Evolutionary conservation across 441 rosid genomes (phyloP), one percentile per base, ranked within the genome.

Genomic region (Mallotus japonicus): DNA sequence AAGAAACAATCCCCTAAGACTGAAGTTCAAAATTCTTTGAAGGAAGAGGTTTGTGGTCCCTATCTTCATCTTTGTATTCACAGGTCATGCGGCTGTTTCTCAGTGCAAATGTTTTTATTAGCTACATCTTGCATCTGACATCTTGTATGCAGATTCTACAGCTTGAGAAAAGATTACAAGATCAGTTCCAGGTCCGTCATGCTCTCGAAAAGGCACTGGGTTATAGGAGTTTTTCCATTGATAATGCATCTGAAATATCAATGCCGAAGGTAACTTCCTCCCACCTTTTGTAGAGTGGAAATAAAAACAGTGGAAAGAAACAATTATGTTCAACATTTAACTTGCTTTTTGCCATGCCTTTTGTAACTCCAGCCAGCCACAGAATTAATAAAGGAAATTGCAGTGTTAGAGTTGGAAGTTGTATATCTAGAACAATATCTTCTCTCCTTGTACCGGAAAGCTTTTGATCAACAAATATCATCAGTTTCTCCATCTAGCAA

Each of bases 341-440:
- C 47, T 71, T 70, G 19, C 34, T 34, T 50, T 57, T 70, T 77
- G 32, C 60, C 54, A 24, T 55, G 74, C 16, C 49, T 65, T 75
- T 67, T 55, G 40, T n/a, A 62, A 61, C 49, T 75, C 64, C 89
- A 95, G 98, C 87, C 95, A 40, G 93, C 96, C 71, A 85, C 82
- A 37, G 92, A 91, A 72, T 76, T 95, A 71, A 91, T 95, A 47
- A 95, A 85, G 81, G 99, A 92, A 79, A 89, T 95, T 22, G 91
- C 97, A 0, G 90, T 89, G 65, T 78, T 95, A 49, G 98, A 95
- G 85, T 82, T 90, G 85, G 99, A 95, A 86, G 97, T 95, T 65
- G 88, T 87, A 68, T 77, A 92, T 80, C 81, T 95, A 79, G 99
- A 95, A 64, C 97, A 92, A 70, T 84, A 91, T 77, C 97, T 95